Evolutionary conservation across 208 protist genomes (phyloP), one percentile per base, ranked within the genome.

Genomic region (Trypanosoma brucei): DNA sequence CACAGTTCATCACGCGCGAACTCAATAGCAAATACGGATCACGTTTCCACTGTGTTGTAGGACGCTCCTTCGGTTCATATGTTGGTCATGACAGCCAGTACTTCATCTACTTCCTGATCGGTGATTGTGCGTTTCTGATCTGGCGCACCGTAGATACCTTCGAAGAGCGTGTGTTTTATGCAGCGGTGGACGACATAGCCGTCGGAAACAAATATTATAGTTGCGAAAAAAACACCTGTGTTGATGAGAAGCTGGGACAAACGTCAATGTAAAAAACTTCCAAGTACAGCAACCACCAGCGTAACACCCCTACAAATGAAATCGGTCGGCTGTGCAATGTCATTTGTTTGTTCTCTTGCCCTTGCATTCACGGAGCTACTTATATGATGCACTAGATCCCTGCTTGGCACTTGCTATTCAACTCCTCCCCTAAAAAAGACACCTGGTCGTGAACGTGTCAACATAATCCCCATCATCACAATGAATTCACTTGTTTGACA

Each of bases 31-130:
- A 99, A 78, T 99, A 99, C 81, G 93, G 97, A 69, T 91, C 94
- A 5, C 98, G 97, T 39, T 99, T 98, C 97, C 98, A 99, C 77
- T 99, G 97, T 85, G 97, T 99, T 66, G 98, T 99, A 7, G 99
- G 99, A 31, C 91, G 98, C 66, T 99, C 97, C 73, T 99, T 99
- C 79, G 99, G 98, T 53, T 99, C 98, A 22, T 99, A 98, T 70
- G 98, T 99, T 39, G 99, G 98, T 4, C 98, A 99, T 76, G 98
- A 99, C 72, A 97, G 83, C 14, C 74, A 79, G 68, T 69, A 86
- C 66, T 99, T 99, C 79, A 95, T 99, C 55, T 99, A 99, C 84
- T 99, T 99, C 71, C 98, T 98, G 69, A 82, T 99, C 42, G 68
- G 63, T 35, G 94, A 99, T 70, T 81, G 99, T 22, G 98, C 94